These are phyloP conservation scores for Rhododendron mucronatum DNA, from an alignment of 148 eudicot species.

Conservation along the genomic window DNA sequence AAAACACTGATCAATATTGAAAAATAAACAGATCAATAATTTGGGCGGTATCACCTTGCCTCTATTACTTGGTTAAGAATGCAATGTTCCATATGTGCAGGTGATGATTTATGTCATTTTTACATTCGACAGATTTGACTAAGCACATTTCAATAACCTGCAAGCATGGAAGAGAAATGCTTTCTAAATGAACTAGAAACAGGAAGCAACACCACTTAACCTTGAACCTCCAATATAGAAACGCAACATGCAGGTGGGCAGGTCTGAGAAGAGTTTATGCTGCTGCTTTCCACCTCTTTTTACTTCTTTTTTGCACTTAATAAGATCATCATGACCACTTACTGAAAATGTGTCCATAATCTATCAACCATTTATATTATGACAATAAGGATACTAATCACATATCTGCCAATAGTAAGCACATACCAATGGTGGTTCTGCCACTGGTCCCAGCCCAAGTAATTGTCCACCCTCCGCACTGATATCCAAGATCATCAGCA, in stretches of 20 bases:
- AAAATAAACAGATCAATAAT: neutral
- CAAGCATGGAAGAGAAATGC: neutral
- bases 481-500: conserved; percentile 96
- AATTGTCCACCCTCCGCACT: conserved; percentile 95
- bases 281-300: neutral
- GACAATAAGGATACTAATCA: neutral
- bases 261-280: neutral
- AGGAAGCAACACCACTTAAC: neutral
- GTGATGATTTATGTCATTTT: neutral
- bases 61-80: neutral
- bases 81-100: neutral
- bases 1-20: too few relatives aligned
- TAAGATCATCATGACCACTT: neutral
- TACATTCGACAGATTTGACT: neutral
- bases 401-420: neutral
- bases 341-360: neutral
- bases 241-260: neutral
- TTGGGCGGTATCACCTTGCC: neutral
- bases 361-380: neutral
- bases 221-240: neutral
- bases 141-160: neutral
- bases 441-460: conserved; percentile 80
- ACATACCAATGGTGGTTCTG: conserved; percentile 85
- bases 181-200: neutral
- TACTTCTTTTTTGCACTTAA: neutral